A percentile compares a stretch with the other conserved stretches of the same genome.
Conservation (phyloP, 2,329 filamentous ascomycete species). For the Microsporum canis region DNA sequence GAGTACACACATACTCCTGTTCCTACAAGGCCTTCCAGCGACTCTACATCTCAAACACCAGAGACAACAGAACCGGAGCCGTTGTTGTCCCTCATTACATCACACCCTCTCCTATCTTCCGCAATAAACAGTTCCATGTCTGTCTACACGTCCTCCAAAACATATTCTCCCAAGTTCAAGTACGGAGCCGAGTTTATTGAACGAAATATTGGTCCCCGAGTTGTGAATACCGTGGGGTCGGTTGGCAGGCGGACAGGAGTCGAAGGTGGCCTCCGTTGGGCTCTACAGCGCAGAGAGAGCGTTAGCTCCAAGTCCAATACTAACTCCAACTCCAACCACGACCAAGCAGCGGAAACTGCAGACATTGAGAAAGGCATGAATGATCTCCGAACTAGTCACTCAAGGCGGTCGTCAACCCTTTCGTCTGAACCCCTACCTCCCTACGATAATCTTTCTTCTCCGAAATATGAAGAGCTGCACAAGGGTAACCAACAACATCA, state of each 20-base stretch:
- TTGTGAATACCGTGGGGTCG: conserved; percentile 74
- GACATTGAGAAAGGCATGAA: conserved; percentile 38
- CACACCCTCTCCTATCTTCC: conserved; percentile 73
- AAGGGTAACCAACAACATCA: conserved; percentile 32
- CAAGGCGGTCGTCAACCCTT: conserved; percentile 50
- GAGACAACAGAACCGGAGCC: conserved; percentile 56
- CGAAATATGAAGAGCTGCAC: conserved; percentile 43
- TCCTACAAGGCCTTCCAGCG: conserved; percentile 27
- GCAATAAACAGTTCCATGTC: conserved; percentile 76
- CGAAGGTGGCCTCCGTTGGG: conserved; percentile 76
- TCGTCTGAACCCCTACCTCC: conserved; percentile 70
- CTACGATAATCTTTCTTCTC: conserved; percentile 68
- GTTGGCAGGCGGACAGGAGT: conserved; percentile 79
- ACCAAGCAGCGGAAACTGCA: conserved; percentile 29
- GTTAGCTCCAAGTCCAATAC: conserved; percentile 2
- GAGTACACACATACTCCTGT: conserved; percentile 58
- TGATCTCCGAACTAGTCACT: conserved; percentile 17
- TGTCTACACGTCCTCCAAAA: conserved; percentile 77
- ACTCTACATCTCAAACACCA: conserved; percentile 22
- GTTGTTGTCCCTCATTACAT: conserved; percentile 73
- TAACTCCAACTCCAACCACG: conserved; percentile 16
- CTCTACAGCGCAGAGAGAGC: conserved; percentile 44
- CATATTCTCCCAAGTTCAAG: conserved; percentile 78
- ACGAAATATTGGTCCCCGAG: conserved; percentile 66
- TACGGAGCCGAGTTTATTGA: conserved; percentile 87